Conservation (phyloP, 2,329 filamentous ascomycete genomes). For the Tricladium varicosporioides region DNA sequence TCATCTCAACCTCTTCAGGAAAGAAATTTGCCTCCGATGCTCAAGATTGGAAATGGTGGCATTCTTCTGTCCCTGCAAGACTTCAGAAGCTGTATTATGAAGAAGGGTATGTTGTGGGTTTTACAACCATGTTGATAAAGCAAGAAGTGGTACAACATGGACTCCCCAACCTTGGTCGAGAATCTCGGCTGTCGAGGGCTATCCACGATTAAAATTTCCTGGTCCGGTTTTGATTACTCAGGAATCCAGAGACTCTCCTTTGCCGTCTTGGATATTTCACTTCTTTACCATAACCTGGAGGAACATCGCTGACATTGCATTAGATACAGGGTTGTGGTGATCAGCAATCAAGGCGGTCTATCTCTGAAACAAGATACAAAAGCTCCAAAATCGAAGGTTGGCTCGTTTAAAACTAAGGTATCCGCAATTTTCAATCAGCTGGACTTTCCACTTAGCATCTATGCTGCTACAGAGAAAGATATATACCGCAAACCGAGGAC, state of each 20-base stretch:
- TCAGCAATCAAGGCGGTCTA: conserved; percentile 89
- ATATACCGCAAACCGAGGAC: conserved; percentile 80
- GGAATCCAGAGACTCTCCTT: no score
- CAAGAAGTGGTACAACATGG: neutral
- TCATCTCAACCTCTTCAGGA: conserved; percentile 77
- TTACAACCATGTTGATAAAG: neutral
- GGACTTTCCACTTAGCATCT: conserved; percentile 74
- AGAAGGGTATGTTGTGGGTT: conserved; percentile 54
- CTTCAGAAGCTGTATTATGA: conserved; percentile 64
- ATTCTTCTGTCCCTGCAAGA: conserved; percentile 63
- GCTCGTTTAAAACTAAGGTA: conserved; percentile 82
- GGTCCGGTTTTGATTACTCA: no score
- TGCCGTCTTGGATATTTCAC: no score
- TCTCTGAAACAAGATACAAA: conserved; percentile 73
- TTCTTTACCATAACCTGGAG: no score
- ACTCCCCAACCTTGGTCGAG: no score
- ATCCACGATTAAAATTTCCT: no score
- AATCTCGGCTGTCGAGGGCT: no score
- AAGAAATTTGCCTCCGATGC: conserved; percentile 71
- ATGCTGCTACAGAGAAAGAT: conserved; percentile 83
- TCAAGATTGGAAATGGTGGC: conserved; percentile 94
- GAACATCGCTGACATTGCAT: neutral
- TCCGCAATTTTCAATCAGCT: conserved; percentile 66
- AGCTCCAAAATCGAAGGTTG: conserved; percentile 64
- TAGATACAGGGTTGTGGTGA: conserved; percentile 72